These are phyloP conservation scores for Rhizomucor pusillus DNA, from an alignment of 371 early-diverging fungal genomes.

Conservation along the genomic window DNA sequence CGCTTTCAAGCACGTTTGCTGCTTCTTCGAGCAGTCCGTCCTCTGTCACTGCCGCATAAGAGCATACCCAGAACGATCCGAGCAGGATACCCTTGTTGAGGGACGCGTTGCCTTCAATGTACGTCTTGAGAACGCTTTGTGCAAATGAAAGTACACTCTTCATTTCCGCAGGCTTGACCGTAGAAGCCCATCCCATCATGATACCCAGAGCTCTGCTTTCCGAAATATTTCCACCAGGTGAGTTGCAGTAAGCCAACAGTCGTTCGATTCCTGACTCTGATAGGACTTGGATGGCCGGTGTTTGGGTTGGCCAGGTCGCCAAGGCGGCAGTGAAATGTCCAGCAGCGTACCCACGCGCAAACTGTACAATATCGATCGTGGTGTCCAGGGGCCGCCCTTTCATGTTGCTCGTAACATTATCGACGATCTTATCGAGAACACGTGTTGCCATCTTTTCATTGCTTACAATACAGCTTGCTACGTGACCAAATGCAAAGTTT, in stretches of 20 bases:
- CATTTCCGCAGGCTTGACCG: conserved; percentile 21
- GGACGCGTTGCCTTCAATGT: conserved; percentile 3
- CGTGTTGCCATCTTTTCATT: conserved; percentile 40
- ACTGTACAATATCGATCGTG: conserved; percentile 35
- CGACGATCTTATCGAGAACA: conserved; percentile 15
- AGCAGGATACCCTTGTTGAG: conserved; percentile 25
- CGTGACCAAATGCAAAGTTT: conserved; percentile 42
- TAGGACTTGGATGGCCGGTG: conserved; percentile 26
- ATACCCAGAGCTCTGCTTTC: conserved; percentile 40
- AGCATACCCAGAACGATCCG: conserved; percentile 35
- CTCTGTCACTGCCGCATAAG: conserved; percentile 14
- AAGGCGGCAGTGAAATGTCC: conserved; percentile 42
- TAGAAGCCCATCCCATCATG: conserved; percentile 42
- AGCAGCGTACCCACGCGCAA: conserved; percentile 54
- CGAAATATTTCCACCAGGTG: conserved; percentile 1
- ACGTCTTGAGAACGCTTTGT: conserved; percentile 12
- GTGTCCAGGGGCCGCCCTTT: conserved; percentile 28
- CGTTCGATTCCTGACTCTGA: conserved; percentile 10
- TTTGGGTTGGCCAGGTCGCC: conserved; percentile 46
- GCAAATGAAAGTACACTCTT: conserved; percentile 25
- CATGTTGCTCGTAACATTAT: conserved; percentile 3
- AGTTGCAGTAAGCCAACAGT: conserved; percentile 20
- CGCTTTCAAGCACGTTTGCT: conserved; percentile 18
- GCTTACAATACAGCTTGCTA: conserved; percentile 41
- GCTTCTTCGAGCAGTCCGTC: conserved; percentile 13